Conservation (phyloP, 345 rosid species). For the Erucastrum elatum region DNA sequence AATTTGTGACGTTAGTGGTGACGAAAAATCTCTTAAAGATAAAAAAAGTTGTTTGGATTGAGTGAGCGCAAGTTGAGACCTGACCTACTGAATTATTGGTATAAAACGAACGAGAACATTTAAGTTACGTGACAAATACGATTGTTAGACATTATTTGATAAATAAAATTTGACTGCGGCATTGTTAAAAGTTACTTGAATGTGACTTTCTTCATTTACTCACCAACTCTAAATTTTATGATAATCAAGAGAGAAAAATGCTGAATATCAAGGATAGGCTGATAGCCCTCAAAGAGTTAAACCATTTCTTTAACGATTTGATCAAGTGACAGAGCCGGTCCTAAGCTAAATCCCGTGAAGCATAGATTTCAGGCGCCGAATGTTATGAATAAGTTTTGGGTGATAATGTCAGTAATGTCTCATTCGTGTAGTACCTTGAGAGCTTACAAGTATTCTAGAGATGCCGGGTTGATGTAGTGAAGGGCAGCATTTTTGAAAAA, state of each 20-base stretch:
- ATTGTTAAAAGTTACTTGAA: background rate
- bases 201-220: background rate
- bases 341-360: too few relatives aligned
- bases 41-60: conserved; percentile 16
- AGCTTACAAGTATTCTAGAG: too few relatives aligned
- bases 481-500: too few relatives aligned
- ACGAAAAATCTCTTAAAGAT: conserved; percentile 17
- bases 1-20: conserved; percentile 40
- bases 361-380: too few relatives aligned
- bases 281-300: background rate
- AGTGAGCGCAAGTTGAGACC: conserved; percentile 1
- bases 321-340: background rate
- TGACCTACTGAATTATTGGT: background rate
- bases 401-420: too few relatives aligned
- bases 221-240: background rate
- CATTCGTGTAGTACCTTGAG: too few relatives aligned
- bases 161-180: background rate
- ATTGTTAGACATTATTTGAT: background rate
- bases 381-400: too few relatives aligned
- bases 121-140: background rate
- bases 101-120: conserved; percentile 14
- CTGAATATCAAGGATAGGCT: background rate
- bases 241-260: background rate
- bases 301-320: background rate
- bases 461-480: too few relatives aligned